These are phyloP conservation scores for Daldinia grandis DNA, from an alignment of 495 filamentous ascomycete genomes.

Conservation along the genomic window DNA sequence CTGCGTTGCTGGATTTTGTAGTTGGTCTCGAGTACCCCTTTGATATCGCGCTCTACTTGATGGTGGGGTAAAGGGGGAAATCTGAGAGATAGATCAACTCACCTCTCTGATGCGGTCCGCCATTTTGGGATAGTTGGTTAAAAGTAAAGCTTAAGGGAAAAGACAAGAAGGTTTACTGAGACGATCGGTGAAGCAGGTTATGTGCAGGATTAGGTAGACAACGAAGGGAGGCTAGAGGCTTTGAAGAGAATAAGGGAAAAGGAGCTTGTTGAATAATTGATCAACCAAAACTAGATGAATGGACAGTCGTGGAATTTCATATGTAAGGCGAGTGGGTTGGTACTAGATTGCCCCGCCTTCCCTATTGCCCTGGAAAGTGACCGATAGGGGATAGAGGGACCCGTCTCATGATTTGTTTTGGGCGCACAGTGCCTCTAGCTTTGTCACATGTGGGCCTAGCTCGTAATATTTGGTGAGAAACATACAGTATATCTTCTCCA, in stretches of 20 bases:
- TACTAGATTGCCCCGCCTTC: conserved; percentile 47
- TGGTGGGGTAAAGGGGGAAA: conserved; percentile 55
- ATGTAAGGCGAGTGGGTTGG: conserved; percentile 39
- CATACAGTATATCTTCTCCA: background rate
- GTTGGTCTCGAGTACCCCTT: background rate
- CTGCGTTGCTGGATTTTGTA: conserved; percentile 1
- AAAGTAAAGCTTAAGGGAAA: conserved; percentile 8
- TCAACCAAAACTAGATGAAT: conserved; percentile 37
- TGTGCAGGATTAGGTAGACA: conserved; percentile 31
- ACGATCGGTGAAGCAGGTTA: conserved; percentile 30
- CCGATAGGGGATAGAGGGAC: conserved; percentile 38
- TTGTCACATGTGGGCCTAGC: conserved; percentile 12
- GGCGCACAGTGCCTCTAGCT: conserved; percentile 32
- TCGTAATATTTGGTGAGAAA: background rate
- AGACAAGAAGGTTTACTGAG: conserved; percentile 25
- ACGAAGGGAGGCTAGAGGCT: conserved; percentile 30
- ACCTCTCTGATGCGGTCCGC: conserved; percentile 88
- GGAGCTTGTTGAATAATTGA: conserved; percentile 40
- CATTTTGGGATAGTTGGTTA: conserved; percentile 33
- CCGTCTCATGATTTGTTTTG: conserved; percentile 43
- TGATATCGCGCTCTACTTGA: conserved; percentile 35
- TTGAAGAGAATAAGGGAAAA: conserved; percentile 38
- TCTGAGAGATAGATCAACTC: conserved; percentile 53
- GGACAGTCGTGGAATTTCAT: conserved; percentile 47
- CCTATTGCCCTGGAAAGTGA: conserved; percentile 34